These are phyloP conservation scores for Wickerhamia fluorescens DNA, from an alignment of 805 yeast genomes.

Conservation along the genomic window DNA sequence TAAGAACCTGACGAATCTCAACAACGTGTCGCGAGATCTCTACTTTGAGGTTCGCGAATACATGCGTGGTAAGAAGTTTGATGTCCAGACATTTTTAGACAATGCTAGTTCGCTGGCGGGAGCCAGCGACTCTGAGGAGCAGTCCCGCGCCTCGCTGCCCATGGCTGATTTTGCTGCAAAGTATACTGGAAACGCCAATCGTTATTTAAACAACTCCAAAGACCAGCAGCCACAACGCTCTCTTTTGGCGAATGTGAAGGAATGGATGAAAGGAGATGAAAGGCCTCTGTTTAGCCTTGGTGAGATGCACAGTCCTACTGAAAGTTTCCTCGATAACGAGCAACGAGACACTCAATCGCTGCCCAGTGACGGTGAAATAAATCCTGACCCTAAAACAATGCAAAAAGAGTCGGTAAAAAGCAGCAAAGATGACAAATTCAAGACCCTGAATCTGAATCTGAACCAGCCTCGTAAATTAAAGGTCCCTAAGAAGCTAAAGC, in stretches of 20 bases:
- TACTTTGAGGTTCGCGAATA: slow-evolving; percentile 81
- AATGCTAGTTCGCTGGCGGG: slow-evolving; percentile 10
- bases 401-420: too few species aligned
- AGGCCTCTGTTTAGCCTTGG: too few species aligned
- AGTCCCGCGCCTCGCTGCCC: slow-evolving; percentile 38
- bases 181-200: slow-evolving; percentile 50
- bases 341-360: too few species aligned
- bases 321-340: too few species aligned
- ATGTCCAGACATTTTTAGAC: slow-evolving; percentile 20
- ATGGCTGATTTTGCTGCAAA: slow-evolving; percentile 62
- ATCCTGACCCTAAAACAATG: too few species aligned
- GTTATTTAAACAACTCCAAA: slow-evolving; percentile 21
- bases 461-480: too few species aligned
- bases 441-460: too few species aligned
- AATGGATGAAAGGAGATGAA: slow-evolving; percentile 24
- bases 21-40: slow-evolving; percentile 71
- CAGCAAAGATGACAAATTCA: too few species aligned
- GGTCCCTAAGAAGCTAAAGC: too few species aligned
- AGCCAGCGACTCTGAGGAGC: slow-evolving; percentile 23
- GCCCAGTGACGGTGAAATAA: too few species aligned
- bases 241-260: slow-evolving; percentile 34
- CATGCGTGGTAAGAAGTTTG: slow-evolving; percentile 42
- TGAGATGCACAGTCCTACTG: too few species aligned
- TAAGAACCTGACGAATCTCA: slow-evolving; percentile 59
- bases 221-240: slow-evolving; percentile 13